Evolutionary conservation across 371 early-diverging fungal species (phyloP), one percentile per base, ranked within the genome.

Genomic region (Fennellomyces sp.): DNA sequence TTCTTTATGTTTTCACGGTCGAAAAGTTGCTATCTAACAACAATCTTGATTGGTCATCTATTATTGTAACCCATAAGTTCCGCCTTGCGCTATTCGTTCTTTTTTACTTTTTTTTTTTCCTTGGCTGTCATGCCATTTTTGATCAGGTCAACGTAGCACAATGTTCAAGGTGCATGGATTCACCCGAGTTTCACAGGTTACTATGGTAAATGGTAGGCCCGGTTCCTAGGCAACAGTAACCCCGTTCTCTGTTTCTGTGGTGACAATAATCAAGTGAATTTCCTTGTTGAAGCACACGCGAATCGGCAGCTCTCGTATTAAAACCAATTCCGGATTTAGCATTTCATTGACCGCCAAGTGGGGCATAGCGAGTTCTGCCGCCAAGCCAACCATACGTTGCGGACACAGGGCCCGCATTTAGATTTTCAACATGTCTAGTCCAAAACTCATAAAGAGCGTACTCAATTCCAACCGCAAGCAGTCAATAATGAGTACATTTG

Each of bases 401-500:
- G n/a, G n/a, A n/a, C n/a, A n/a, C 6, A 33, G 35, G 13, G 35
- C 35, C 35, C 8, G 35, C 35, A 33, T 33, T 8, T 42, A 45
- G 17, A 21, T 5, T 15, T 42, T 15, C 6, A 3, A 5, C 17
- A 45, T 45, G 45, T 45, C 45, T 0, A 45, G 45, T 45, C 45
- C 45, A 5, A 17, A 45, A 23, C 17, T 45, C 23, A 45, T 45
- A 1, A 45, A 45, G 23, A 23, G 23, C 8, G 12, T 45, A 45
- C n/a, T 45, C 3, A 45, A 21, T 11, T 45, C 45, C 5, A 45
- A 23, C 5, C 17, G 23, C 23, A 25, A 8, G 5, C 10, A 45
- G 1, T 1, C 23, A 1, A 45, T 10, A 45, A 45, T 23, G 21
- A 28, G 45, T 45, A 45, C 10, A 1, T 66, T 70, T 38, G 62